A percentile compares a stretch with the other conserved stretches of the same genome.
phyloP scores from a whole-genome alignment of 2,329 filamentous ascomycete species.

The Colletotrichum cereale region DNA sequence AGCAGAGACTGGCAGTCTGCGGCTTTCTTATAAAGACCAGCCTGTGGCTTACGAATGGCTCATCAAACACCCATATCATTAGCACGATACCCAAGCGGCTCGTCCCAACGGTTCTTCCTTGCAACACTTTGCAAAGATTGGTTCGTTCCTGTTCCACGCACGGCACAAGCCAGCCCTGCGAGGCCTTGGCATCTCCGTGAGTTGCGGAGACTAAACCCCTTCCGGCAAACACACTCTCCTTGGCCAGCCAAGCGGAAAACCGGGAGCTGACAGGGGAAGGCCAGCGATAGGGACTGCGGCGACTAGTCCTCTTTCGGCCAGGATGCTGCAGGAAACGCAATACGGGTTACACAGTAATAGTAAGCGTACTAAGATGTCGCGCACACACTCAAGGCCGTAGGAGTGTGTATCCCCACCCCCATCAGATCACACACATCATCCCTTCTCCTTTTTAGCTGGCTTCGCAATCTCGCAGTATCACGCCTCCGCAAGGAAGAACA shows the following conservation, averaged over 20 bases:
- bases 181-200: slow-evolving; percentile 12
- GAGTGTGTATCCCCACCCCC: background rate
- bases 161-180: background rate
- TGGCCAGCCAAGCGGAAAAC: slow-evolving; percentile 5
- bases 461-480: background rate
- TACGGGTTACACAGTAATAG: background rate
- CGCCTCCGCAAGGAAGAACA: background rate
- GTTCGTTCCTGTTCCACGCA: background rate
- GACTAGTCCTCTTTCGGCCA: slow-evolving; percentile 32
- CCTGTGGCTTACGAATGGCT: background rate
- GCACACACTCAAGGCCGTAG: background rate
- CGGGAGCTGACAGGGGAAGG: background rate
- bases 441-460: background rate
- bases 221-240: slow-evolving; percentile 28
- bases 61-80: background rate
- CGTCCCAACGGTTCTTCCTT: background rate
- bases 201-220: slow-evolving; percentile 49
- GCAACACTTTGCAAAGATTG: background rate
- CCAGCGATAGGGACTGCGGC: slow-evolving; percentile 22
- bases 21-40: background rate
- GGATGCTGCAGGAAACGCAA: background rate
- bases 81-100: background rate
- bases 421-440: background rate
- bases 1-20: background rate
- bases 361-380: slow-evolving; percentile 1